A percentile compares a stretch with the other conserved stretches of the same genome.
Evolutionary conservation across 1,284 basidiomycete genomes (phyloP).

Genomic region (Pseudozyma hubeiensis): DNA sequence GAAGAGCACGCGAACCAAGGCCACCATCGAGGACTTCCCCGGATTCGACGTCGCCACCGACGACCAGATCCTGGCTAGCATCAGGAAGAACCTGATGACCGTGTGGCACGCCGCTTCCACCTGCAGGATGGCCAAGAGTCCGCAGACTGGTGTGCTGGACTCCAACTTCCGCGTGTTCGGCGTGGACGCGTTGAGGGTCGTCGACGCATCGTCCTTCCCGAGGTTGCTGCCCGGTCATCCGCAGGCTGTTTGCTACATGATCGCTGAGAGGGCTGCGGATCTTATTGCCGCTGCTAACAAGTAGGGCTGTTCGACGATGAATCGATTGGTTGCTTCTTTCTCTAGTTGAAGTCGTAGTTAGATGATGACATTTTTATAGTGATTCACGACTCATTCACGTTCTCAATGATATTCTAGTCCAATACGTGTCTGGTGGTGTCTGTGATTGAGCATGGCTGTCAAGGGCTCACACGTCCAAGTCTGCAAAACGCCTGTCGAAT

Average conservation of each 20-base stretch:
- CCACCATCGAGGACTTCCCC: conserved; percentile 67
- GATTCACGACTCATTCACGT: not conserved
- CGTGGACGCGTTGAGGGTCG: conserved; percentile 70
- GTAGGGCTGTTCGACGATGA: not conserved
- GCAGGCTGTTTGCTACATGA: conserved; percentile 55
- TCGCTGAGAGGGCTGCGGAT: conserved; percentile 47
- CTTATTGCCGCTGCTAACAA: conserved; percentile 32
- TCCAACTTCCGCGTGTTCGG: conserved; percentile 72
- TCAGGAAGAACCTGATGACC: conserved; percentile 69
- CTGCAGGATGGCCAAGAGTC: conserved; percentile 67
- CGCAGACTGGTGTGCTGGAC: conserved; percentile 71
- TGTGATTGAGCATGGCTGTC: too few relatives aligned
- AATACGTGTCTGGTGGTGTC: too few relatives aligned
- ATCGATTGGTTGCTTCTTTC: not conserved
- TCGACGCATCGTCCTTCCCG: conserved; percentile 73
- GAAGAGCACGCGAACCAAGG: conserved; percentile 65
- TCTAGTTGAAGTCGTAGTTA: not conserved
- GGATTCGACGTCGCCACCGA: conserved; percentile 67
- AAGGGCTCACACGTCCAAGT: too few relatives aligned
- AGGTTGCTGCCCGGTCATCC: conserved; percentile 52
- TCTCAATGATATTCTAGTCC: too few relatives aligned
- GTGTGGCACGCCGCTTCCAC: conserved; percentile 70
- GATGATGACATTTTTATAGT: too few relatives aligned
- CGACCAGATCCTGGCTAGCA: conserved; percentile 69
- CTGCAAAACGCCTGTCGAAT: too few relatives aligned